phyloP scores from a whole-genome alignment of 495 filamentous ascomycete genomes.

The Usnea hakonensis region DNA sequence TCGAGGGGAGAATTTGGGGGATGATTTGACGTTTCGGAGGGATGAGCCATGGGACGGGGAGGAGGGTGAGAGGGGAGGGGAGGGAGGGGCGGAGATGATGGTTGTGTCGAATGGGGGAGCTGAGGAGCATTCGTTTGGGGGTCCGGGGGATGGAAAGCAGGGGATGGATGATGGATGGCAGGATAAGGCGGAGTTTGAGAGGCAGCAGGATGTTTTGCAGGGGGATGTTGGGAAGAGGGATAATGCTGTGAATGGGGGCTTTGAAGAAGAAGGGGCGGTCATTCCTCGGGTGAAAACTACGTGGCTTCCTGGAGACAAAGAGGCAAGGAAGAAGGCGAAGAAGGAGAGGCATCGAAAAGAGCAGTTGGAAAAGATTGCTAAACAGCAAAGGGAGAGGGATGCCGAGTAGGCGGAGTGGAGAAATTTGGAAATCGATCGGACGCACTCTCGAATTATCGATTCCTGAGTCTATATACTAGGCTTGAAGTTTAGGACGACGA shows the following conservation, averaged over 20 bases:
- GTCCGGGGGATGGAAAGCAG: constrained; percentile 15
- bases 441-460: background rate
- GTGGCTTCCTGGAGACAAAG: constrained; percentile 33
- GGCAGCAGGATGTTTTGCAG: constrained; percentile 36
- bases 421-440: background rate
- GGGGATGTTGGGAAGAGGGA: constrained; percentile 31
- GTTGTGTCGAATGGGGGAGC: constrained; percentile 1
- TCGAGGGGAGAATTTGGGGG: constrained; percentile 48
- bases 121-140: background rate
- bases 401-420: constrained; percentile 11
- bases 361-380: constrained; percentile 37
- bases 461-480: background rate
- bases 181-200: constrained; percentile 44
- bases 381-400: constrained; percentile 30
- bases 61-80: too few species aligned
- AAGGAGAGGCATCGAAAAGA: constrained; percentile 41
- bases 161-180: constrained; percentile 38
- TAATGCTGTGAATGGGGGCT: constrained; percentile 15
- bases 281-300: constrained; percentile 18
- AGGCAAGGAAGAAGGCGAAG: constrained; percentile 44
- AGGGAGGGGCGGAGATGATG: constrained; percentile 19
- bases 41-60: too few species aligned
- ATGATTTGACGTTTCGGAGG: constrained; percentile 39
- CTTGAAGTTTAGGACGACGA: background rate
- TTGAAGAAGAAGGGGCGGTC: constrained; percentile 6